phyloP scores from a whole-genome alignment of 305 asterid genomes.

The Fraxinus angustifolia region DNA sequence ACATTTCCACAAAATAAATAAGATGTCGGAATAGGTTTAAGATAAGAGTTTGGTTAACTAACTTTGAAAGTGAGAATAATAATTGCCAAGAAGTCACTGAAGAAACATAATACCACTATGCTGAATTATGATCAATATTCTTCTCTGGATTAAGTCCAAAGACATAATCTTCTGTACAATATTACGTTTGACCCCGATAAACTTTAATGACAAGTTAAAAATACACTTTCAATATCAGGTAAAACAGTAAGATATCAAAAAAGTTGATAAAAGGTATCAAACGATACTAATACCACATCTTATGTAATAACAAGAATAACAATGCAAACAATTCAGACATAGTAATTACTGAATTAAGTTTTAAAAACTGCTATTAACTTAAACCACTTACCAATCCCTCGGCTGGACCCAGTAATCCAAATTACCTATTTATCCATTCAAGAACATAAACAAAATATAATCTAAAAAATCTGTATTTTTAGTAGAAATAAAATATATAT shows the following conservation, averaged over 20 bases:
- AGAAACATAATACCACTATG: not conserved
- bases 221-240: not conserved
- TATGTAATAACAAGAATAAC: not conserved
- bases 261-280: not conserved
- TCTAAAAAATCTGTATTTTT: not conserved
- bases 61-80: not conserved
- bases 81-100: not conserved
- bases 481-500: conserved; percentile 5
- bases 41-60: not conserved
- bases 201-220: not conserved
- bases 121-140: not conserved
- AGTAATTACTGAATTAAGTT: not conserved
- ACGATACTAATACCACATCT: not conserved
- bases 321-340: not conserved
- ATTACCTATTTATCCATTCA: conserved; percentile 52
- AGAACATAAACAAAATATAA: not conserved
- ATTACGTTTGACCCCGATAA: not conserved
- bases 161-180: not conserved
- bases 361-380: not conserved
- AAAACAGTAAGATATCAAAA: not conserved
- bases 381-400: conserved; percentile 74
- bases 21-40: not conserved
- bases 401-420: conserved; percentile 98
- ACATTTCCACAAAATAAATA: not conserved
- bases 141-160: not conserved